Percentiles rank a stretch among this genome's conserved stretches.
These are phyloP conservation scores for Septoria linicola DNA, from an alignment of 2,329 filamentous ascomycete genomes.

Conservation along the genomic window DNA sequence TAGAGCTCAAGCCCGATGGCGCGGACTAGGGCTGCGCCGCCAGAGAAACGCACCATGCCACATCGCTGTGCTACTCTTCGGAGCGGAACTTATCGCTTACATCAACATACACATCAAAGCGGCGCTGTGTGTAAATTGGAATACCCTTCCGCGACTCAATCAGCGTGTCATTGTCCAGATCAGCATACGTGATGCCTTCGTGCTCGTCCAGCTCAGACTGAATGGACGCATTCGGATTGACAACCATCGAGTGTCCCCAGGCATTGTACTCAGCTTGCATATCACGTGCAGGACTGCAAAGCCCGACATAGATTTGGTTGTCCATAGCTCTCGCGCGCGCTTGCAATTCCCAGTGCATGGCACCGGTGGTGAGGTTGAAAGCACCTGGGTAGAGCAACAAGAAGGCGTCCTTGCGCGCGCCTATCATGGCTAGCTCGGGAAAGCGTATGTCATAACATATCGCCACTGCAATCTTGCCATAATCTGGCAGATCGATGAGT, in stretches of 20 bases:
- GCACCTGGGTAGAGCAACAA: slow-evolving; percentile 90
- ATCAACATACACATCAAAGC: slow-evolving; percentile 95
- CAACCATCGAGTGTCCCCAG: slow-evolving; percentile 86
- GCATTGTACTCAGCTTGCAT: slow-evolving; percentile 76
- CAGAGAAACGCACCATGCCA: too few species aligned
- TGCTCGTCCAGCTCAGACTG: slow-evolving; percentile 73
- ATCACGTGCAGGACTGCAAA: slow-evolving; percentile 89
- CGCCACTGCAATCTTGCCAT: slow-evolving; percentile 80
- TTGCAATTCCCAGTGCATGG: slow-evolving; percentile 84
- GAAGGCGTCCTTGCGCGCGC: slow-evolving; percentile 82
- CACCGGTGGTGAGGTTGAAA: slow-evolving; percentile 91
- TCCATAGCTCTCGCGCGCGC: slow-evolving; percentile 83
- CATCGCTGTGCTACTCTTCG: slow-evolving; percentile 36
- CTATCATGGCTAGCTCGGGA: slow-evolving; percentile 87
- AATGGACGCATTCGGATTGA: slow-evolving; percentile 84
- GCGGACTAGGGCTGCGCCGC: too few species aligned
- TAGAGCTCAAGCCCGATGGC: too few species aligned
- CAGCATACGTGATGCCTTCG: slow-evolving; percentile 73
- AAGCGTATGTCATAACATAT: slow-evolving; percentile 99
- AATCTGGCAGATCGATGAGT: slow-evolving; percentile 80
- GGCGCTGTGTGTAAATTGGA: slow-evolving; percentile 76
- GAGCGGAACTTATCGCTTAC: slow-evolving; percentile 58
- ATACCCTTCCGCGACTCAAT: slow-evolving; percentile 77
- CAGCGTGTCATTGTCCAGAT: slow-evolving; percentile 67
- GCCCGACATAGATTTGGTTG: slow-evolving; percentile 88